Evolutionary conservation across 1,284 basidiomycete genomes (phyloP), one percentile per base, ranked within the genome.

Genomic region (Erythrobasidium hasegawianum): DNA sequence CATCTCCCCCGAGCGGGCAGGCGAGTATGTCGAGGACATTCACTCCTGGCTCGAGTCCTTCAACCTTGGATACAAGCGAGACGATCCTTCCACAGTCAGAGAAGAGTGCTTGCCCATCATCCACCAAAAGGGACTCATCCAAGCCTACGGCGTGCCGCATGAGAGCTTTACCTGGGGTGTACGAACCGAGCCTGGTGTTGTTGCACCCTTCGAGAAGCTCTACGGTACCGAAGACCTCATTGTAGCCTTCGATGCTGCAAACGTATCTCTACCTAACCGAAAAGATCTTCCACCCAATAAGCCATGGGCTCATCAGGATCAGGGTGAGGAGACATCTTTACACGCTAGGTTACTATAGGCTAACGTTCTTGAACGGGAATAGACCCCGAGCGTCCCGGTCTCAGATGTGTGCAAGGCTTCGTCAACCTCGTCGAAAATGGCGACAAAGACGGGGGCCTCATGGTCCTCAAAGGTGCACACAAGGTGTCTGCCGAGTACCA

Each of bases 391-490:
- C 70, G 76, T 41, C 71, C 72, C 4, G 73, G 70, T 59, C 73
- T 75, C 59, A 72, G 78, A 69, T 79, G 78, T 67, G 70, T 78
- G 14, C 78, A 79, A 66, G 78, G 78, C 29, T 76, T 78, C 57
- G 71, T 76, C 45, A 78, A 78, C 67, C 71, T 78, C 22, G 45
- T 24, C n/a, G 20, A 20, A 10, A 22, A 54, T 24, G 52, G 52
- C 16, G 52, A 54, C 16, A 22, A 54, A 8, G 52, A 54, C 16
- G 52, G 52, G 4, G 52, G 52, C 20, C 16, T 54, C 9, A 54
- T 20, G 52, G 52, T 54, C 3, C 20, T 54, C 9, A 54, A 54
- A 24, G 52, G 52, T 27, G 20, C 52, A 27, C 20, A 27, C 20
- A 18, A n/a, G 22, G 9, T 24, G 8, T 54, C 27, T 27, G 52